Percentiles rank a stretch among this genome's conserved stretches.
phyloP scores from a whole-genome alignment of 2,329 filamentous ascomycete species.

The Hymenotorrendiella dingleyae region DNA sequence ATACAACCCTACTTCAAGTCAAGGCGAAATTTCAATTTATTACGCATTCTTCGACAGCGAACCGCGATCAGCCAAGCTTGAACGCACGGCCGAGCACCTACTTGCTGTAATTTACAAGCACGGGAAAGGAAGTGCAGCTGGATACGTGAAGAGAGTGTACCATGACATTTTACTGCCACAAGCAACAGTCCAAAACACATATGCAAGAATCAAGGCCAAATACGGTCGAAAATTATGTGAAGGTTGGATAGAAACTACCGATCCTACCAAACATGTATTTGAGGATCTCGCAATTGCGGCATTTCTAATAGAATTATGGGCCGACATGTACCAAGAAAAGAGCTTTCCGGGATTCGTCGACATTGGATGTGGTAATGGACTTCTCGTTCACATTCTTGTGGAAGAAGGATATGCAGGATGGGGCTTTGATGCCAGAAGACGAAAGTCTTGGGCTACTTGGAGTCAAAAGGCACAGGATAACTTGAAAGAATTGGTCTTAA shows the following conservation, averaged over 20 bases:
- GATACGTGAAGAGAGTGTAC: slow-evolving; percentile 75
- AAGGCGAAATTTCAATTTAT: slow-evolving; percentile 53
- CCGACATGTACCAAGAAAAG: slow-evolving; percentile 62
- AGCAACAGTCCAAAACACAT: slow-evolving; percentile 73
- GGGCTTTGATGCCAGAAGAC: slow-evolving; percentile 83
- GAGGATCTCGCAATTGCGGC: slow-evolving; percentile 88
- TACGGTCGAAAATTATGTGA: slow-evolving; percentile 67
- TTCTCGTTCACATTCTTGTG: slow-evolving; percentile 77
- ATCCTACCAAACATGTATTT: slow-evolving; percentile 88
- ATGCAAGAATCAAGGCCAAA: slow-evolving; percentile 69
- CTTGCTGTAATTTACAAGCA: slow-evolving; percentile 68
- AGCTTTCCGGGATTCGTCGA: slow-evolving; percentile 87
- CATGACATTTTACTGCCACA: slow-evolving; percentile 80
- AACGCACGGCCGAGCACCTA: slow-evolving; percentile 63
- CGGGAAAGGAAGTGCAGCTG: slow-evolving; percentile 55
- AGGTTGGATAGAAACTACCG: slow-evolving; percentile 81
- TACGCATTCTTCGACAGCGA: slow-evolving; percentile 46
- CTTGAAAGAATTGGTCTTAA: slow-evolving; percentile 54
- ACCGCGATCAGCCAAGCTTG: slow-evolving; percentile 42
- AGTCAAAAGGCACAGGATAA: slow-evolving; percentile 39
- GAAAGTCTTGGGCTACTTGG: slow-evolving; percentile 82
- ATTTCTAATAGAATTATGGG: slow-evolving; percentile 89
- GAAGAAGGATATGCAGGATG: slow-evolving; percentile 78
- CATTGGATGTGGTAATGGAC: slow-evolving; percentile 90
- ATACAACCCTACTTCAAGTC: slow-evolving; percentile 41